Percentiles rank a stretch among this genome's conserved stretches.
Evolutionary conservation across 164 flowering plant species (phyloP).

Genomic region (Stephania japonica): DNA sequence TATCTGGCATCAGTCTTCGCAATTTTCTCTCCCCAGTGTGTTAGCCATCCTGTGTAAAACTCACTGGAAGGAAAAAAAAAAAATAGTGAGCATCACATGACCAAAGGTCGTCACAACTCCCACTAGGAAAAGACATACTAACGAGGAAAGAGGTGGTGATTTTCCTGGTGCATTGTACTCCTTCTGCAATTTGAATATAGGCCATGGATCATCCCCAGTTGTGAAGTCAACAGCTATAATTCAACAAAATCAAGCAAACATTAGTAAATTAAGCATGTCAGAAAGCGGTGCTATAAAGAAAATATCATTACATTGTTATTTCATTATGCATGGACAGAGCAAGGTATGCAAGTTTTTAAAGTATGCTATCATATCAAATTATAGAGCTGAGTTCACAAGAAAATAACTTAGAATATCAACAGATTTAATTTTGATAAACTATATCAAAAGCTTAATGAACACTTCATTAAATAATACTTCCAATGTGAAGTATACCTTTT

Average conservation of each 20-base stretch:
- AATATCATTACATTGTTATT: too few species aligned
- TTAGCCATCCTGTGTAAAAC: constrained; percentile 98
- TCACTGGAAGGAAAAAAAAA: constrained; percentile 48
- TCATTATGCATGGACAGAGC: too few species aligned
- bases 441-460: too few species aligned
- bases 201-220: constrained; percentile 84
- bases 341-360: too few species aligned
- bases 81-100: constrained; percentile 12
- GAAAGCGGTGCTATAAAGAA: too few species aligned
- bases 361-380: too few species aligned
- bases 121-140: constrained; percentile 22
- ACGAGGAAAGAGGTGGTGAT: constrained; percentile 90
- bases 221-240: constrained; percentile 84
- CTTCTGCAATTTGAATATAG: constrained; percentile 82
- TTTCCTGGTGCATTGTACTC: constrained; percentile 86
- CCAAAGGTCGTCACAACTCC: background rate
- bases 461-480: too few species aligned
- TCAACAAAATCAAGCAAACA: constrained; percentile 6
- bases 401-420: too few species aligned
- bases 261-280: background rate
- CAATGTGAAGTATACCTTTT: too few species aligned
- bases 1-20: constrained; percentile 56
- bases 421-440: too few species aligned
- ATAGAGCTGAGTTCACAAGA: too few species aligned
- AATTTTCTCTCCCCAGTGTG: constrained; percentile 89